Conservation (phyloP, 768 basidiomycete genomes). For the Pulveroboletus sp. region DNA sequence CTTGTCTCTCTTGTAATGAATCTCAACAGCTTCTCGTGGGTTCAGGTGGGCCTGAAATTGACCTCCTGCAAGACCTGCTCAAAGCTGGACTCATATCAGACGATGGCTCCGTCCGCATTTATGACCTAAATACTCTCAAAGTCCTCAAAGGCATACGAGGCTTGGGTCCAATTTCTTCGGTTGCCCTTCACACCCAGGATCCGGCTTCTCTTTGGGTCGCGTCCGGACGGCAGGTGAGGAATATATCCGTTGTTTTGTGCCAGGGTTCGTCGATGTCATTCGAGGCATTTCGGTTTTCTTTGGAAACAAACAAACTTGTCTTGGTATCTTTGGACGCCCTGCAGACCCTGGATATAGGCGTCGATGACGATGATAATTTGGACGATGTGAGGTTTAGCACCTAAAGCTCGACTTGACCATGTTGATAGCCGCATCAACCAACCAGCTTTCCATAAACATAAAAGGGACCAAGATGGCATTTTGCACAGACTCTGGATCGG, state of each 20-base stretch:
- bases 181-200: conserved; percentile 42
- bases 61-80: neutral
- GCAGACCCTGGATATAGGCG: conserved; percentile 43
- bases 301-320: conserved; percentile 53
- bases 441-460: conserved; percentile 61
- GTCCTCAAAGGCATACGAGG: conserved; percentile 63
- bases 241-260: neutral
- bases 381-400: conserved; percentile 56
- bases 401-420: conserved; percentile 18
- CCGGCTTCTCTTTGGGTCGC: conserved; percentile 62
- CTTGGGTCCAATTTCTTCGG: conserved; percentile 62
- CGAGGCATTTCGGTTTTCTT: conserved; percentile 38
- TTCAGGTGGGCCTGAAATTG: conserved; percentile 44
- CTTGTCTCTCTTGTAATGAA: conserved; percentile 51
- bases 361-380: conserved; percentile 53
- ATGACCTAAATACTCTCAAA: conserved; percentile 55
- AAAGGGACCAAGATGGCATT: conserved; percentile 59
- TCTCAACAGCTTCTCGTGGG: conserved; percentile 55
- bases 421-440: conserved; percentile 34
- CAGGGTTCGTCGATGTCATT: neutral
- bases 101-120: conserved; percentile 70
- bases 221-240: conserved; percentile 52
- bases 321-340: conserved; percentile 49
- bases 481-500: conserved; percentile 64
- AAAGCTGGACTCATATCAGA: conserved; percentile 35